Percentiles rank a stretch among this genome's conserved stretches.
These are phyloP conservation scores for Neonectria sp. DNA, from an alignment of 2,329 filamentous ascomycete genomes.

Conservation along the genomic window DNA sequence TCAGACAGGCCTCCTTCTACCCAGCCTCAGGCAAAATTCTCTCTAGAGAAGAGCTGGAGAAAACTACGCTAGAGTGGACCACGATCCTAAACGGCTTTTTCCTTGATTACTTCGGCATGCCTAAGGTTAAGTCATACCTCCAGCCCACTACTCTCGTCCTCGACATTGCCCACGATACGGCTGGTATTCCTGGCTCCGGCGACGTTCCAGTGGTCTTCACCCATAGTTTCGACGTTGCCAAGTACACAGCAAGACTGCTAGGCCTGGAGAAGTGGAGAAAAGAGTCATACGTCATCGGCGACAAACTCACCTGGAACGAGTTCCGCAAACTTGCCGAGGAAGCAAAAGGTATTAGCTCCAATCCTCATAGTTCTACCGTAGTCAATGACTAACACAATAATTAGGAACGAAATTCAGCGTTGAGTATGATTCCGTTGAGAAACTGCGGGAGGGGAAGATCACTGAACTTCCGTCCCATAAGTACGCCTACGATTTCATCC, in stretches of 20 bases:
- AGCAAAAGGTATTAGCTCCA: constrained; percentile 48
- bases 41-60: constrained; percentile 1
- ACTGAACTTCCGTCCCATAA: constrained; percentile 3
- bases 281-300: constrained; percentile 54
- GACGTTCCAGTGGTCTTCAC: constrained; percentile 62
- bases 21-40: constrained; percentile 8
- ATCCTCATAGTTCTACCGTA: background rate
- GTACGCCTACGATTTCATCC: background rate
- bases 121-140: constrained; percentile 55
- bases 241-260: constrained; percentile 59
- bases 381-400: background rate
- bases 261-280: constrained; percentile 60
- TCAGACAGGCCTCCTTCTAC: constrained; percentile 2
- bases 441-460: background rate
- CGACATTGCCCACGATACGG: constrained; percentile 59
- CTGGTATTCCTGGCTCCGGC: constrained; percentile 65
- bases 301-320: constrained; percentile 61
- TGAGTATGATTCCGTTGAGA: background rate
- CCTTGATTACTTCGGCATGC: constrained; percentile 61
- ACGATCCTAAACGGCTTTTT: constrained; percentile 59
- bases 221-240: constrained; percentile 64
- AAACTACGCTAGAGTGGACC: constrained; percentile 53
- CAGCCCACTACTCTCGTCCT: constrained; percentile 57
- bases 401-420: background rate
- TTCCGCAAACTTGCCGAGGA: constrained; percentile 57